Percentiles rank a stretch among this genome's conserved stretches.
Conservation (phyloP, 192 early-diverging fungal species). For the Coemansia sp. region DNA sequence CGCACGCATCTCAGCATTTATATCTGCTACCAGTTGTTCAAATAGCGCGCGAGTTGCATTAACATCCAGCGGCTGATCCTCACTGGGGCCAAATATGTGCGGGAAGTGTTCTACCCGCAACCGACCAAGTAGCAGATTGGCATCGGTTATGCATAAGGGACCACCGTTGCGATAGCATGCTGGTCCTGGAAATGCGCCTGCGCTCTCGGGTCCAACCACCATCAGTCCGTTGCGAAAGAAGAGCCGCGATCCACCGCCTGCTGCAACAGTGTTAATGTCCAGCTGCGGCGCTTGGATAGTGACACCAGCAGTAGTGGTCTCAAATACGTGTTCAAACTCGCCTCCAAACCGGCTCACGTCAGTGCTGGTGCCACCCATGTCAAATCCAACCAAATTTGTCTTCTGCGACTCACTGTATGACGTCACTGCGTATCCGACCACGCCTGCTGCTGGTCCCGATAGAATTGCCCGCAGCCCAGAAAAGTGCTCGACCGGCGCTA, state of each 20-base stretch:
- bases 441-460: constrained; percentile 94
- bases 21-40: constrained; percentile 59
- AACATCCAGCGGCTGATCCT: constrained; percentile 77
- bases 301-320: constrained; percentile 87
- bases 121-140: constrained; percentile 87
- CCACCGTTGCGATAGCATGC: constrained; percentile 95
- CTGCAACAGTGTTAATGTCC: constrained; percentile 95
- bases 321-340: constrained; percentile 88
- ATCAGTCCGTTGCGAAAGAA: constrained; percentile 94
- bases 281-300: constrained; percentile 95
- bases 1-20: constrained; percentile 60
- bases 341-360: constrained; percentile 94
- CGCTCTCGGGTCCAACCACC: constrained; percentile 90
- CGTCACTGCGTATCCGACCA: constrained; percentile 80
- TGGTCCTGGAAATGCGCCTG: constrained; percentile 91
- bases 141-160: constrained; percentile 90
- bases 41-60: constrained; percentile 66
- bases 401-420: constrained; percentile 32
- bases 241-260: constrained; percentile 90
- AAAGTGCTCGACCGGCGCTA: constrained; percentile 83
- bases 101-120: constrained; percentile 87
- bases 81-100: constrained; percentile 86
- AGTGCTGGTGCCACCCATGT: constrained; percentile 91
- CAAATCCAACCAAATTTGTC: constrained; percentile 88
- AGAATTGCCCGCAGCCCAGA: constrained; percentile 87